Conservation (phyloP, 805 yeast species). For the Candida rishiriensis region DNA sequence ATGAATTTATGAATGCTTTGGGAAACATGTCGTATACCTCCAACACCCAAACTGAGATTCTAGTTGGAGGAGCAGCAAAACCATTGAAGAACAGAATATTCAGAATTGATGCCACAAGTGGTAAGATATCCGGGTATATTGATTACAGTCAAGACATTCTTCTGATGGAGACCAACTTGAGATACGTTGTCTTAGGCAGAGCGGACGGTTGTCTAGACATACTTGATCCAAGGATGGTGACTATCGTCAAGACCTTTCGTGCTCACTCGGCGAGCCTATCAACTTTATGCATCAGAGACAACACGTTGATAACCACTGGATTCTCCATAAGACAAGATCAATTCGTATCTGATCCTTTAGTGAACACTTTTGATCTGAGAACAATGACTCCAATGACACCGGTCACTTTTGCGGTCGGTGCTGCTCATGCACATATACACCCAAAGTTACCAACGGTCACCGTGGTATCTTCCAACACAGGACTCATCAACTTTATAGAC, state of each 20-base stretch:
- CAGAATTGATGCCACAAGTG: constrained; percentile 39
- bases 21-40: constrained; percentile 39
- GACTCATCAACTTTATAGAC: constrained; percentile 84
- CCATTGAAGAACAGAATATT: constrained; percentile 30
- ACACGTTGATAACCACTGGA: constrained; percentile 76
- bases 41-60: constrained; percentile 37
- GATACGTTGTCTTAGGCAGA: constrained; percentile 55
- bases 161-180: constrained; percentile 45
- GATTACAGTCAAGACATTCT: constrained; percentile 43
- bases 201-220: constrained; percentile 59
- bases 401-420: constrained; percentile 85
- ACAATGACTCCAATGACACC: constrained; percentile 71
- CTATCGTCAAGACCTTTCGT: constrained; percentile 46
- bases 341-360: constrained; percentile 68
- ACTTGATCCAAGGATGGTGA: constrained; percentile 49
- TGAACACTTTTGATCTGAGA: constrained; percentile 76
- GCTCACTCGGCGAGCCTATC: constrained; percentile 61
- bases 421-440: constrained; percentile 76
- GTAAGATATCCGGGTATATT: constrained; percentile 31
- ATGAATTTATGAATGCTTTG: constrained; percentile 30
- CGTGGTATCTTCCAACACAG: constrained; percentile 66
- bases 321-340: constrained; percentile 60
- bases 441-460: constrained; percentile 80
- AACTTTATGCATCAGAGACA: constrained; percentile 61
- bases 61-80: constrained; percentile 37